Conservation (phyloP, 1,284 basidiomycete species). For the Fomitopsis schrenkii region DNA sequence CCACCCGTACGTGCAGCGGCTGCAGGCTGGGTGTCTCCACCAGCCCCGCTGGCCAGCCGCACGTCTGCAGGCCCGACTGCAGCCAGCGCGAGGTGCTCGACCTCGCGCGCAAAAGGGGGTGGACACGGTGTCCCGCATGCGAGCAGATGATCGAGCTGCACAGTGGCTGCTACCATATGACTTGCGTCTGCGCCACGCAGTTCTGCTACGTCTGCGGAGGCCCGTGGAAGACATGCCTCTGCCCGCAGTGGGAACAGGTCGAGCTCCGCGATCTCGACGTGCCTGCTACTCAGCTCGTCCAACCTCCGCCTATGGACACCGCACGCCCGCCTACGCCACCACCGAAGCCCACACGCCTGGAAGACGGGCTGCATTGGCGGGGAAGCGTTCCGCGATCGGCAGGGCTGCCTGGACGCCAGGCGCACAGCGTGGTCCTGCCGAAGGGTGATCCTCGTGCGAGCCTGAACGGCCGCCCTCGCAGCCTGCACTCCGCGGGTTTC, state of each 20-base stretch:
- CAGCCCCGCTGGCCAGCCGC: slow-evolving; percentile 8
- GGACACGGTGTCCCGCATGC: slow-evolving; percentile 43
- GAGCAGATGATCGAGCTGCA: slow-evolving; percentile 38
- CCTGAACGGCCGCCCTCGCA: neutral
- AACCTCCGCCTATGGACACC: neutral
- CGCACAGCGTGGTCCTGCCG: neutral
- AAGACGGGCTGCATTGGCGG: neutral
- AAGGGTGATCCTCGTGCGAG: neutral
- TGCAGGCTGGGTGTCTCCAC: slow-evolving; percentile 18
- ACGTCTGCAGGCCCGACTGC: slow-evolving; percentile 14
- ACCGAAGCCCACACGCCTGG: neutral
- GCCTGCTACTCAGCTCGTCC: neutral
- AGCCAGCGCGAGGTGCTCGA: slow-evolving; percentile 24
- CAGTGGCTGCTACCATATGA: slow-evolving; percentile 43
- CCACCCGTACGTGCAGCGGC: slow-evolving; percentile 20
- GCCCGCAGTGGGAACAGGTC: slow-evolving; percentile 34
- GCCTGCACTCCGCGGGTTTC: neutral
- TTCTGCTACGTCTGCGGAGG: slow-evolving; percentile 37
- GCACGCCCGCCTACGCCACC: neutral
- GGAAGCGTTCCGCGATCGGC: neutral
- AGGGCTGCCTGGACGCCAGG: neutral
- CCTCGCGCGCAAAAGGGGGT: slow-evolving; percentile 30
- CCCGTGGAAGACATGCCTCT: slow-evolving; percentile 39
- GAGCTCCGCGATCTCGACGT: slow-evolving; percentile 27
- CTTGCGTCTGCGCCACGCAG: slow-evolving; percentile 38